Evolutionary conservation across 129 eudicot genomes (phyloP).

Genomic region (Heracleum sosnowskyi): DNA sequence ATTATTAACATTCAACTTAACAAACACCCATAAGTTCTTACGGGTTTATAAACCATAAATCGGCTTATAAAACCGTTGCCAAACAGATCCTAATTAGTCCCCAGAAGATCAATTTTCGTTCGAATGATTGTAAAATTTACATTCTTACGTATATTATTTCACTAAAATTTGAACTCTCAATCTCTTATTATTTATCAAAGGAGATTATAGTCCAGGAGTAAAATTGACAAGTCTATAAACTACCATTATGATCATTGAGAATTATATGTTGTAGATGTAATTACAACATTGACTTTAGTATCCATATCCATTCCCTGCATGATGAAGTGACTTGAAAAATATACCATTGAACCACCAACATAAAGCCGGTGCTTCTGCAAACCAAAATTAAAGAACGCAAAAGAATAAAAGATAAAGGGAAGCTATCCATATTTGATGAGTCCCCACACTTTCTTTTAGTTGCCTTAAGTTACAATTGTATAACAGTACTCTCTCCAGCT

Average conservation of each 20-base stretch:
- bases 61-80: too few species aligned
- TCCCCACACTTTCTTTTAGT: not conserved
- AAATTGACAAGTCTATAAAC: not conserved
- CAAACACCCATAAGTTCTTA: too few species aligned
- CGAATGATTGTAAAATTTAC: too few species aligned
- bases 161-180: too few species aligned
- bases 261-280: not conserved
- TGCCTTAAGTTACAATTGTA: not conserved
- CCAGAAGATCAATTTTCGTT: too few species aligned
- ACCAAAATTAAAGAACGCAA: not conserved
- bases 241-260: not conserved
- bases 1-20: too few species aligned
- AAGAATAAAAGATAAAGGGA: not conserved
- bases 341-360: not conserved
- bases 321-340: not conserved
- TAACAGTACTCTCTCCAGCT: not conserved
- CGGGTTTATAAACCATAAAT: too few species aligned
- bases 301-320: not conserved
- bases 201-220: too few species aligned
- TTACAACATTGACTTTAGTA: not conserved
- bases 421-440: not conserved
- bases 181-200: too few species aligned
- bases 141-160: too few species aligned
- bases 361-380: not conserved
- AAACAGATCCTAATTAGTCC: too few species aligned